Conservation (phyloP, 208 protist species). For the Leishmania guyanensis region DNA sequence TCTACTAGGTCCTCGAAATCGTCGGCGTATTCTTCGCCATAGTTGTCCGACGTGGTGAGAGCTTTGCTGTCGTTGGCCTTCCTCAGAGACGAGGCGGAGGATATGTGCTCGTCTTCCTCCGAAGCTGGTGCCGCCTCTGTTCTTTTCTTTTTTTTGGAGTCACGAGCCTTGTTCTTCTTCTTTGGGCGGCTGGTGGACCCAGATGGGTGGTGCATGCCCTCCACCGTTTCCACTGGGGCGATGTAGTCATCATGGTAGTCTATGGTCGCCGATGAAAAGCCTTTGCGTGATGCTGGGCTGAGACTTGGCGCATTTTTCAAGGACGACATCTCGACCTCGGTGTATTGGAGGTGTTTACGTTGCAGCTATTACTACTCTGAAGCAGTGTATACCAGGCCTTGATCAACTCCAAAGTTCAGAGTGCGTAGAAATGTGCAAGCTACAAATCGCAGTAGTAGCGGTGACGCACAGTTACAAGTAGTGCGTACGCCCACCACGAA, state of each 20-base stretch:
- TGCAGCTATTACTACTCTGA: not conserved
- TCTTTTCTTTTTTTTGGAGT: constrained; percentile 29
- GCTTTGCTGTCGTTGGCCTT: constrained; percentile 21
- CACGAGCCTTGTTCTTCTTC: constrained; percentile 35
- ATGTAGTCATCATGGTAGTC: constrained; percentile 68
- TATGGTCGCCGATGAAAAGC: constrained; percentile 22
- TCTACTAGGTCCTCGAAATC: constrained; percentile 41
- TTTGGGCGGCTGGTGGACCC: constrained; percentile 30
- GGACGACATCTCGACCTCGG: constrained; percentile 9
- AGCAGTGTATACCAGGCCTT: not conserved
- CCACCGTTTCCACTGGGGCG: constrained; percentile 23
- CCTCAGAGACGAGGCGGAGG: constrained; percentile 25
- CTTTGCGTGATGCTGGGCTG: constrained; percentile 29
- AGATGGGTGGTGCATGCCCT: constrained; percentile 12
- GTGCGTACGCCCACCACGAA: not conserved
- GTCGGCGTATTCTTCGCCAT: constrained; percentile 45
- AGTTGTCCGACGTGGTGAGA: constrained; percentile 12
- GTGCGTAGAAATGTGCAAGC: not conserved
- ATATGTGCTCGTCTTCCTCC: constrained; percentile 2
- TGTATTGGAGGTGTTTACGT: not conserved
- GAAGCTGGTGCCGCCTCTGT: constrained; percentile 22
- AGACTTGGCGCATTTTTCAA: constrained; percentile 55
- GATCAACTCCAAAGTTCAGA: not conserved
- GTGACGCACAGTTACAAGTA: not conserved
- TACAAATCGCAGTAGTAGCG: not conserved